Conservation (phyloP, 345 rosid genomes). For the Isatis tinctoria region DNA sequence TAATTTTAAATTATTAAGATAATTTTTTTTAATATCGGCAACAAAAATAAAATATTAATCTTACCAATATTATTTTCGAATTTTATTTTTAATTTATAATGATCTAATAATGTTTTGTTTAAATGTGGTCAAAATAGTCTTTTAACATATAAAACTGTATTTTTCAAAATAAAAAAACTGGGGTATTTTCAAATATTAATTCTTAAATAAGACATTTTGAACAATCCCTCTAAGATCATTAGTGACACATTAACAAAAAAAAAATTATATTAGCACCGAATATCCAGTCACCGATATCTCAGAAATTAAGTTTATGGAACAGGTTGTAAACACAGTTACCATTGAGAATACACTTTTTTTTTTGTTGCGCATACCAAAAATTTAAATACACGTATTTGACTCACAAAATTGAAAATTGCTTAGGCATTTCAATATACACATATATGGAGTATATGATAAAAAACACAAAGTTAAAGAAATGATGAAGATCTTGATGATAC, state of each 20-base stretch:
- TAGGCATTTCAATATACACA: not conserved
- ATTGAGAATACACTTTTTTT: not conserved
- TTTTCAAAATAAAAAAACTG: too few relatives aligned
- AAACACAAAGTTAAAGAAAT: not conserved
- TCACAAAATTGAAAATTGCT: not conserved
- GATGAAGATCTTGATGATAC: conserved; percentile 15
- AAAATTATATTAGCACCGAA: not conserved
- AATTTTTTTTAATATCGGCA: too few relatives aligned
- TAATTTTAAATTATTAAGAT: too few relatives aligned
- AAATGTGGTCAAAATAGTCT: too few relatives aligned
- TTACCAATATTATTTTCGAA: too few relatives aligned
- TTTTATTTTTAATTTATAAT: too few relatives aligned
- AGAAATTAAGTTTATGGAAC: not conserved
- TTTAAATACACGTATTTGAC: not conserved
- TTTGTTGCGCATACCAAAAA: not conserved
- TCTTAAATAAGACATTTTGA: too few relatives aligned
- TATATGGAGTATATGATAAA: not conserved
- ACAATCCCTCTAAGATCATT: too few relatives aligned
- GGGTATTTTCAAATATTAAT: too few relatives aligned
- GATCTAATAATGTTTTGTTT: too few relatives aligned
- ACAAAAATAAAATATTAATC: too few relatives aligned
- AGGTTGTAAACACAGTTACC: not conserved
- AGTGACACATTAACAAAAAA: not conserved
- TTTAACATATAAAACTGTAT: too few relatives aligned
- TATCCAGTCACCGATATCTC: not conserved